Evolutionary conservation across 495 filamentous ascomycete species (phyloP).

Genomic region (Talaromyces liani): DNA sequence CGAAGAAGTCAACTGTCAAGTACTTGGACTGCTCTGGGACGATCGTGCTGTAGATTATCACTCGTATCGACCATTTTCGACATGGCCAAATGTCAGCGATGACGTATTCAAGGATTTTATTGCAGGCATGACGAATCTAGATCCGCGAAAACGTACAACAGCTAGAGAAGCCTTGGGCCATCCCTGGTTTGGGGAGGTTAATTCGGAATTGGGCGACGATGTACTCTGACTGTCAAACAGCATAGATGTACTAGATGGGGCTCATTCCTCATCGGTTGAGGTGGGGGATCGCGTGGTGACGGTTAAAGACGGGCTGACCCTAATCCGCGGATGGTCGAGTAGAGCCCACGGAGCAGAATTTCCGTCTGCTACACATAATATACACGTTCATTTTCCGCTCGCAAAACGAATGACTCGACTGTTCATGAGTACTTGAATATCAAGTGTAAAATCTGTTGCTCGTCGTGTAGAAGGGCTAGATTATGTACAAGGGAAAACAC

Average conservation of each 20-base stretch:
- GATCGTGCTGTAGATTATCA: constrained; percentile 18
- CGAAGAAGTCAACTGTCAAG: constrained; percentile 11
- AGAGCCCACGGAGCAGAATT: background rate
- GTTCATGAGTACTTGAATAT: background rate
- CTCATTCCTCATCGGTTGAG: background rate
- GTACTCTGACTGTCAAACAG: background rate
- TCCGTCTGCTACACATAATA: no score
- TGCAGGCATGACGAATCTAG: constrained; percentile 8
- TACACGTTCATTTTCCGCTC: background rate
- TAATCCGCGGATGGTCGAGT: background rate
- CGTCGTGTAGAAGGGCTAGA: background rate
- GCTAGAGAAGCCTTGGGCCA: background rate
- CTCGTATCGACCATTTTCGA: constrained; percentile 18
- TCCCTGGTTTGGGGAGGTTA: background rate
- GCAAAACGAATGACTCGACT: background rate
- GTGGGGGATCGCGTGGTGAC: background rate
- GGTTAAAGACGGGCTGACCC: background rate
- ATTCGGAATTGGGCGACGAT: background rate
- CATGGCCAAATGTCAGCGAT: constrained; percentile 14
- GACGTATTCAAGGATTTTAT: constrained; percentile 23
- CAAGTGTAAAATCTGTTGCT: background rate
- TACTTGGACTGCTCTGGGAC: constrained; percentile 11
- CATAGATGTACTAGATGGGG: background rate
- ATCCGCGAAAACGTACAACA: constrained; percentile 8
- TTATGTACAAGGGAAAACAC: background rate